A percentile compares a stretch with the other conserved stretches of the same genome.
phyloP scores from a whole-genome alignment of 2,329 filamentous ascomycete genomes.

The Penicillium sp. region DNA sequence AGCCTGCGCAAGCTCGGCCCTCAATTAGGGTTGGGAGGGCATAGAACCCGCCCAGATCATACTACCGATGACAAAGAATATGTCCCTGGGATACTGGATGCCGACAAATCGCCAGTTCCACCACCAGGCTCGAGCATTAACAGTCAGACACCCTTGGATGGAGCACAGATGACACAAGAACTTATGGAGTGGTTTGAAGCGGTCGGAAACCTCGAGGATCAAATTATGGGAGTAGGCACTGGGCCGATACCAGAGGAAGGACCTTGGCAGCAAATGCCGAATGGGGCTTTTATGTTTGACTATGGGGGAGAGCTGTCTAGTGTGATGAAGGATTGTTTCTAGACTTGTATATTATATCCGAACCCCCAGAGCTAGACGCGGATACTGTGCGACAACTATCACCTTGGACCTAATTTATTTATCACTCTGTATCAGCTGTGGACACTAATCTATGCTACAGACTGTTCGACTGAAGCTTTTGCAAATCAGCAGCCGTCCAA shows the following conservation, averaged over 20 bases:
- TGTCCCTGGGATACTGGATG: neutral
- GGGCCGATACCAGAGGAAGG: constrained; percentile 19
- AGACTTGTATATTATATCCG: neutral
- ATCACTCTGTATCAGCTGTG: neutral
- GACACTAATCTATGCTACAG: neutral
- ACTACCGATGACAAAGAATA: neutral
- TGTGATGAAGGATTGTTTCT: constrained; percentile 54
- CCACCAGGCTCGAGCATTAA: constrained; percentile 59
- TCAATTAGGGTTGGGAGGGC: constrained; percentile 55
- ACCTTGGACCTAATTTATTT: neutral
- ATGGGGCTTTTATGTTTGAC: constrained; percentile 44
- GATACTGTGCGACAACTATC: neutral
- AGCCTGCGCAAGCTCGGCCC: constrained; percentile 61
- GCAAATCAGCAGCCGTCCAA: constrained; percentile 44
- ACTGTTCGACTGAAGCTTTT: constrained; percentile 11
- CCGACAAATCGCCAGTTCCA: constrained; percentile 50
- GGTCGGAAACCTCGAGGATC: constrained; percentile 54
- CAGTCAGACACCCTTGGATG: constrained; percentile 43
- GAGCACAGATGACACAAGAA: constrained; percentile 59
- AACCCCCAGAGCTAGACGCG: neutral
- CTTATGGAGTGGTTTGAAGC: constrained; percentile 64
- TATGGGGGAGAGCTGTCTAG: constrained; percentile 59
- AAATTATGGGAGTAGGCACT: constrained; percentile 37
- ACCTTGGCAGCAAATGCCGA: constrained; percentile 30
- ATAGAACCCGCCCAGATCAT: constrained; percentile 12